A percentile compares a stretch with the other conserved stretches of the same genome.
Evolutionary conservation across 2,329 filamentous ascomycete species (phyloP).

Genomic region (Phyllosticta citrichinensis): DNA sequence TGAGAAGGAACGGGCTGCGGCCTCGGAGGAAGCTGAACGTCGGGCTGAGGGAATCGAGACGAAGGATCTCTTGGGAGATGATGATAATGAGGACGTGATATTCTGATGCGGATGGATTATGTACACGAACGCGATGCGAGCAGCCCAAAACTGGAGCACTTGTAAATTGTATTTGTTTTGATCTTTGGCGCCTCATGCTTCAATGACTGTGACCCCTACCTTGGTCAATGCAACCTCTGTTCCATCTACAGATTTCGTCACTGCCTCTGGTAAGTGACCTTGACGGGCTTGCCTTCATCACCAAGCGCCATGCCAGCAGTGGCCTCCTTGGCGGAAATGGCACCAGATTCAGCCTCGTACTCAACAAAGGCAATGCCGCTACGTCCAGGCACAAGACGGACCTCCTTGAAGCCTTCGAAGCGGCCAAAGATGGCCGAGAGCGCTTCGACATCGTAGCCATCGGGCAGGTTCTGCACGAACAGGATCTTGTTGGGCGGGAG

Average conservation of each 20-base stretch:
- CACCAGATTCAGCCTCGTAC: conserved; percentile 81
- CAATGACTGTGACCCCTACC: not conserved
- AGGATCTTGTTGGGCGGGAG: conserved; percentile 95
- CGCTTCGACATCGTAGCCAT: conserved; percentile 71
- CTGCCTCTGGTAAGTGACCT: conserved; percentile 93
- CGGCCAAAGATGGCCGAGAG: conserved; percentile 73
- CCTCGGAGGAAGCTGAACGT: conserved; percentile 20
- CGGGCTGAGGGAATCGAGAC: conserved; percentile 28
- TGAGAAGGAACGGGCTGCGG: conserved; percentile 33
- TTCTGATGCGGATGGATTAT: conserved; percentile 42
- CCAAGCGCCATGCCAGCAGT: conserved; percentile 77
- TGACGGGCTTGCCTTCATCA: conserved; percentile 66
- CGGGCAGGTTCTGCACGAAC: conserved; percentile 85
- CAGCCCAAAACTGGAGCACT: not conserved
- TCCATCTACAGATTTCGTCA: conserved; percentile 30
- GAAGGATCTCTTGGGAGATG: conserved; percentile 60
- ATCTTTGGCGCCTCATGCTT: not conserved
- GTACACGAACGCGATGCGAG: not conserved
- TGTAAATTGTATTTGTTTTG: not conserved
- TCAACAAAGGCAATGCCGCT: conserved; percentile 92
- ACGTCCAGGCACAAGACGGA: conserved; percentile 76
- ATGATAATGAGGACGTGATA: conserved; percentile 77
- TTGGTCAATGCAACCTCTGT: not conserved
- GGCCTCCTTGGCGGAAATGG: conserved; percentile 88
- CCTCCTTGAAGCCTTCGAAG: conserved; percentile 91